Percentiles rank a stretch among this genome's conserved stretches.
Conservation (phyloP, 805 yeast species). For the Brettanomyces anomalus region DNA sequence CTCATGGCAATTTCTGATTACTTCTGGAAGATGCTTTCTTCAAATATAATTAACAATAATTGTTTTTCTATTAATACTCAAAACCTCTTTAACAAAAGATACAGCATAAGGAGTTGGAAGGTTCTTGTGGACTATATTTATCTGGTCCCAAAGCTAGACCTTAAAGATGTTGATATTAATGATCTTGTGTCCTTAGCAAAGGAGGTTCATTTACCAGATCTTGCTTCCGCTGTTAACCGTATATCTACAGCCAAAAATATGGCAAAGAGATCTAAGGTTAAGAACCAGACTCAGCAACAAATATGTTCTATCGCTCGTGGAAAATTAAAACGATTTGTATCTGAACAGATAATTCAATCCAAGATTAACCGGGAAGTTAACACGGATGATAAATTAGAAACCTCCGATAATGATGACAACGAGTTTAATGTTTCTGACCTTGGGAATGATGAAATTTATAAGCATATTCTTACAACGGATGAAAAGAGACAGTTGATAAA, state of each 20-base stretch:
- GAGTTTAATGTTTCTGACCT: neutral
- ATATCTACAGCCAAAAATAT: conserved; percentile 13
- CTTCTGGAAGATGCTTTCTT: conserved; percentile 1
- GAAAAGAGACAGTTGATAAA: conserved; percentile 18
- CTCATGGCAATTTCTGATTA: conserved; percentile 13
- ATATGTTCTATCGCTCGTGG: conserved; percentile 29
- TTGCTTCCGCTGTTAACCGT: conserved; percentile 22
- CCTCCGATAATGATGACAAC: neutral
- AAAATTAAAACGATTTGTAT: conserved; percentile 26
- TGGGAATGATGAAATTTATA: neutral
- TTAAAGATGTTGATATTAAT: conserved; percentile 22
- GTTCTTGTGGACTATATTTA: conserved; percentile 22
- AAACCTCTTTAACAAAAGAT: conserved; percentile 1
- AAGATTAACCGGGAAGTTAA: neutral
- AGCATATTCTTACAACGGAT: conserved; percentile 9
- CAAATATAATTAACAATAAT: neutral
- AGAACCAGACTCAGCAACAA: conserved; percentile 24
- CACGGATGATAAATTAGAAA: neutral
- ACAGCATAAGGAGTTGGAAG: conserved; percentile 24
- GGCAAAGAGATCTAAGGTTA: conserved; percentile 21
- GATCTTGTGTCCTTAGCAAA: conserved; percentile 26
- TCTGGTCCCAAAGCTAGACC: conserved; percentile 22
- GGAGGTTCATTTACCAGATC: conserved; percentile 29
- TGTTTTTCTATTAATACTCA: neutral
- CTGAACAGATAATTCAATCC: conserved; percentile 14